Base-by-base conservation (phyloP, 2,329 filamentous ascomycete species). In the Gyromitra esculenta region DNA sequence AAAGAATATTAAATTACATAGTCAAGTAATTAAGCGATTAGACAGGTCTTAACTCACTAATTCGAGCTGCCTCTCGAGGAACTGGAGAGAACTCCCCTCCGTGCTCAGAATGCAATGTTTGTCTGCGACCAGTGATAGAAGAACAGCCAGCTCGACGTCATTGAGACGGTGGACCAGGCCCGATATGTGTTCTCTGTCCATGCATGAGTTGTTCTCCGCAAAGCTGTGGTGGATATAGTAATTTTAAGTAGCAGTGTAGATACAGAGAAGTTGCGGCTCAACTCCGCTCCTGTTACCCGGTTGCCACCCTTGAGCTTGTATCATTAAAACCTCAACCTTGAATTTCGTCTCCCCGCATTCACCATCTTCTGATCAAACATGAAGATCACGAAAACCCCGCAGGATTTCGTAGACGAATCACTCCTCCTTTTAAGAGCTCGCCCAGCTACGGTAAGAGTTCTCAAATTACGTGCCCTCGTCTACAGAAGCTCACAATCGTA, bases 401-500 rank as follows among this genome's bases (percentile, higher is more conserved):
- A 97, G 84, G 91, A 94, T 85, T 99, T 94, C 92, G 92, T 97
- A 80, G 90, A 91, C 81, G 92, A 97, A 84, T 97, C 95, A 13
- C 87, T 90, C 18, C 89, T 94, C 77, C 90, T 99, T 74, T 87
- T 99, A 70, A 89, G 96, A 85, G 95, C 96, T 72, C 90, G 93
- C 62, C 96, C 96, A 2, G 89, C 89, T 43, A 94, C 92, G 52
- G 95, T 97, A 89, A 79, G 89, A 18, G 48, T 35, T 6, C 18
- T 21, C 37, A 6, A 25, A 54, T 41, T 60, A n/a, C 15, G 52
- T 59, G 9, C 35, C 35, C 6, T 66, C 50, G 39, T 69, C 56
- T 39, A 5, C 66, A 72, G 73, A 57, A 62, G 59, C 75, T 43
- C 25, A 35, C 35, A 18, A 59, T 64, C 35, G 15, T 18, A 97